Conservation (phyloP, 768 basidiomycete genomes). For the Postia placenta region DNA sequence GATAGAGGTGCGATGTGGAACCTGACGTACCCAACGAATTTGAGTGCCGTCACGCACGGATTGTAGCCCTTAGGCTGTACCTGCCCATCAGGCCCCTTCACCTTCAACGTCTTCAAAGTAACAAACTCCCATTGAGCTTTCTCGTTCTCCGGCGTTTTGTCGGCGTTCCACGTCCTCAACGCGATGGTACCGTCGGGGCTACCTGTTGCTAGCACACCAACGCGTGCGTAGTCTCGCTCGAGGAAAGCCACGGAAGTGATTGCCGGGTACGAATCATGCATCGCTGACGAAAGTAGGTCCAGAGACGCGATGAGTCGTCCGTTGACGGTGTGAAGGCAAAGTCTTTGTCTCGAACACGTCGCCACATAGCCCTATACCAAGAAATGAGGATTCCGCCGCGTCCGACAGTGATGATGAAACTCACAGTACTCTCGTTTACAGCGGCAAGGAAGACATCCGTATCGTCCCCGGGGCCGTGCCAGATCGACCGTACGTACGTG, state of each 20-base stretch:
- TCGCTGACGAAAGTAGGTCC: constrained; percentile 46
- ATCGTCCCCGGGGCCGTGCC: constrained; percentile 42
- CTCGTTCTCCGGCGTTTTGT: constrained; percentile 61
- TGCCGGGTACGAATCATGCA: constrained; percentile 35
- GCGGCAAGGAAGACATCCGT: constrained; percentile 59
- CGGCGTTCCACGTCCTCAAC: constrained; percentile 80
- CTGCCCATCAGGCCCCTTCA: constrained; percentile 30
- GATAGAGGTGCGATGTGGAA: not conserved
- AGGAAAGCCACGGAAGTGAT: constrained; percentile 83
- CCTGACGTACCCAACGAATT: constrained; percentile 65
- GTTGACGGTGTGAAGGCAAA: constrained; percentile 85
- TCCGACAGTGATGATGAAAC: constrained; percentile 26
- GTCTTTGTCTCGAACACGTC: constrained; percentile 63
- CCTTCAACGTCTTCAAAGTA: constrained; percentile 61
- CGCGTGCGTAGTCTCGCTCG: constrained; percentile 78
- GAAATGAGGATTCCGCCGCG: not conserved
- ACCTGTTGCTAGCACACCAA: constrained; percentile 78
- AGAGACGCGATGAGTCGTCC: constrained; percentile 69
- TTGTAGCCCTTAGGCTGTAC: constrained; percentile 31
- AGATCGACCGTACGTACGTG: constrained; percentile 73
- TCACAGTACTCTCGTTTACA: constrained; percentile 83
- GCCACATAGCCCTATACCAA: constrained; percentile 74
- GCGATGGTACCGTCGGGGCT: constrained; percentile 70
- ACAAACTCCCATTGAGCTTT: constrained; percentile 73
- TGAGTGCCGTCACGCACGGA: constrained; percentile 68